Conservation (phyloP, 2,329 filamentous ascomycete genomes). For the Thyridium curvatum region DNA sequence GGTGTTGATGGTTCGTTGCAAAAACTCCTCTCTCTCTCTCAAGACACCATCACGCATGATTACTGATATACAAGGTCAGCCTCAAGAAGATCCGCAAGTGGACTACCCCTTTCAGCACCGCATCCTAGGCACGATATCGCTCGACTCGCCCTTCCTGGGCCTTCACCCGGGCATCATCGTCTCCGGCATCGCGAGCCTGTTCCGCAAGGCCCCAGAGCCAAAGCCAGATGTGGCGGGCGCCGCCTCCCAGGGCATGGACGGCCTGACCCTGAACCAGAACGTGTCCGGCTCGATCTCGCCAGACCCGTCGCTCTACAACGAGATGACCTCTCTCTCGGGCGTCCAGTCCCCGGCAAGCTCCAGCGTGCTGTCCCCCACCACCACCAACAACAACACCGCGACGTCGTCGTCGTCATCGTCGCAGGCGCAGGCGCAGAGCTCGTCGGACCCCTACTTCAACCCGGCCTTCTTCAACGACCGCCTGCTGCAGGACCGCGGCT, state of each 20-base stretch:
- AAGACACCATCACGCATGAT: too few relatives aligned
- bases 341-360: conserved; percentile 10
- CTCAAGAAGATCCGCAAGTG: conserved; percentile 15
- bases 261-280: conserved; percentile 7
- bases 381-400: conserved; percentile 7
- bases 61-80: too few relatives aligned
- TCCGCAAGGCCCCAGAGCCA: conserved; percentile 40
- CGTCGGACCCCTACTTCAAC: conserved; percentile 62
- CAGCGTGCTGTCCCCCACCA: conserved; percentile 6
- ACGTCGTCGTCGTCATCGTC: too few relatives aligned
- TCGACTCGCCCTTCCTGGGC: conserved; percentile 82
- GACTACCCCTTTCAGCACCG: conserved; percentile 57
- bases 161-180: conserved; percentile 83
- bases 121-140: conserved; percentile 73
- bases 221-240: conserved; percentile 10
- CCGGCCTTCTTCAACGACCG: conserved; percentile 71
- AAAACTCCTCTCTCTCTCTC: not conserved
- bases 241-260: conserved; percentile 2
- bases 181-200: conserved; percentile 75
- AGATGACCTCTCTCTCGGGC: conserved; percentile 14
- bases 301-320: conserved; percentile 17
- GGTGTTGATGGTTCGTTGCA: conserved; percentile 50
- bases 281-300: conserved; percentile 12
- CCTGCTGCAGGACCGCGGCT: conserved; percentile 60
- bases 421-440: too few relatives aligned